phyloP scores from a whole-genome alignment of 208 protist species.

The Acanthamoeba divionensis region DNA sequence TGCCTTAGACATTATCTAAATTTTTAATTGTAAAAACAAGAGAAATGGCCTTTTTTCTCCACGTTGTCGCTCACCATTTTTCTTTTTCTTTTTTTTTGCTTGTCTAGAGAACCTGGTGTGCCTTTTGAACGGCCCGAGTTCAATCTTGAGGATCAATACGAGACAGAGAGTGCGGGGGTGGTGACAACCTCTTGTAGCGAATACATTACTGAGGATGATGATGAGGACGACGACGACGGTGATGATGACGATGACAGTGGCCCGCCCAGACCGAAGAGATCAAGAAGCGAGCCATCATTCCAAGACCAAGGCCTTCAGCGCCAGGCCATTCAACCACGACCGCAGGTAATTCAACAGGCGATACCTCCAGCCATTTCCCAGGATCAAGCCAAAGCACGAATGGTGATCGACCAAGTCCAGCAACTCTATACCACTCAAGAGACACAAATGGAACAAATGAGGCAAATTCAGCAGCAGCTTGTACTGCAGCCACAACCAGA shows the following conservation, averaged over 20 bases:
- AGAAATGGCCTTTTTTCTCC: too few relatives aligned
- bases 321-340: neutral
- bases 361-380: neutral
- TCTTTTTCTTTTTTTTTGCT: too few relatives aligned
- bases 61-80: too few relatives aligned
- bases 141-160: too few relatives aligned
- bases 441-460: neutral
- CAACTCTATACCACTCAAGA: slow-evolving; percentile 13
- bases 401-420: slow-evolving; percentile 45
- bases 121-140: too few relatives aligned
- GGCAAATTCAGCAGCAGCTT: slow-evolving; percentile 21
- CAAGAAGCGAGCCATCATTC: too few relatives aligned
- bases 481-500: neutral
- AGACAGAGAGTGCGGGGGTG: too few relatives aligned
- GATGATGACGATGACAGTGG: neutral
- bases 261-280: neutral
- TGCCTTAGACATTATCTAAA: too few relatives aligned
- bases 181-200: neutral
- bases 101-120: too few relatives aligned
- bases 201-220: neutral
- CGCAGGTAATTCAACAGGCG: neutral
- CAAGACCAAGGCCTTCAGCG: too few relatives aligned
- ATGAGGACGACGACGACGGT: neutral
- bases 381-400: slow-evolving; percentile 22
- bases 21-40: too few relatives aligned